Percentiles rank a stretch among this genome's conserved stretches.
These are phyloP conservation scores for Entomortierella parvispora DNA, from an alignment of 192 early-diverging fungal genomes.

Conservation along the genomic window DNA sequence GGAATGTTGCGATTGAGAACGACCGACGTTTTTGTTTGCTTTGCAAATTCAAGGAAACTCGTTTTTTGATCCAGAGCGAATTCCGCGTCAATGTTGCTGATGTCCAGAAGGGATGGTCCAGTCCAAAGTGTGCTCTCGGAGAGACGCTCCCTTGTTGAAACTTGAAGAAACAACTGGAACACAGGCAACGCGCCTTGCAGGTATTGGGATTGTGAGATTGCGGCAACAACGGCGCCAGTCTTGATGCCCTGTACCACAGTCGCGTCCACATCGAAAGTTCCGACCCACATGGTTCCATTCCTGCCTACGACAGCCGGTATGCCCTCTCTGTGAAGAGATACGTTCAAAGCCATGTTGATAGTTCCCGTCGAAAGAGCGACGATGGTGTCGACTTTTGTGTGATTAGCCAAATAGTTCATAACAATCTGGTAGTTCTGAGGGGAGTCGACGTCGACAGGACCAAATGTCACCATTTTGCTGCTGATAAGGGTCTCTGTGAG, in stretches of 20 bases:
- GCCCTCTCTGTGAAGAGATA: conserved; percentile 1
- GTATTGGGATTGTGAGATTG: conserved; percentile 37
- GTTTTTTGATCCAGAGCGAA: conserved; percentile 1
- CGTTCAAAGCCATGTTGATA: neutral
- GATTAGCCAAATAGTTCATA: neutral
- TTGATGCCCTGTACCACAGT: conserved; percentile 8
- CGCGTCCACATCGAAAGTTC: conserved; percentile 32
- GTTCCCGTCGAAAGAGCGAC: neutral
- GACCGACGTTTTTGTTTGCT: conserved; percentile 20
- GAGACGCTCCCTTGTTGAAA: conserved; percentile 22
- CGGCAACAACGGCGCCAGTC: conserved; percentile 9
- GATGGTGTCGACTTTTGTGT: conserved; percentile 20
- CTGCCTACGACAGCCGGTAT: conserved; percentile 8
- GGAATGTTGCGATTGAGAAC: conserved; percentile 29
- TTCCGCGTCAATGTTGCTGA: conserved; percentile 18
- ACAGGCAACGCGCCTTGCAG: conserved; percentile 40
- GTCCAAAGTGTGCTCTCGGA: conserved; percentile 10
- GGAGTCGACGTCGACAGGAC: neutral
- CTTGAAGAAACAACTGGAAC: conserved; percentile 28
- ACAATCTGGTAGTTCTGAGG: conserved; percentile 1
- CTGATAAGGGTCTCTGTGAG: neutral
- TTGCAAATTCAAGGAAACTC: conserved; percentile 8
- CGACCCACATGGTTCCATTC: conserved; percentile 30
- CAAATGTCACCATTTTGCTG: conserved; percentile 22
- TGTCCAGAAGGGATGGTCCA: conserved; percentile 26